Base-by-base conservation (phyloP, 208 protist species). In the Acanthamoeba sp. region DNA sequence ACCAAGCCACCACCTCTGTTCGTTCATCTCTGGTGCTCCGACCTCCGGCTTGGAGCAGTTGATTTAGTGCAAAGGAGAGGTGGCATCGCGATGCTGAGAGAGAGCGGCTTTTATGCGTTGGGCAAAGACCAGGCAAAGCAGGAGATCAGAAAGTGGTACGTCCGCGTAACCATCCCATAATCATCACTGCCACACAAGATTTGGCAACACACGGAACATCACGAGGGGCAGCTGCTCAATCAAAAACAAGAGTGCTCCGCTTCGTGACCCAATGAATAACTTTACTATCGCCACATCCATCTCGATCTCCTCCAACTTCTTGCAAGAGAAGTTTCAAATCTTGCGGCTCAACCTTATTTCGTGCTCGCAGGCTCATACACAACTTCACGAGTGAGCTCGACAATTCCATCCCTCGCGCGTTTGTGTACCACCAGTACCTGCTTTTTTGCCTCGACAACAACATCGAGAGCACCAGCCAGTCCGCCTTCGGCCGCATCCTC, bases 401-500 rank as follows among this genome's bases (percentile, higher is more conserved):
- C 20, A 20, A 5, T 5, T 36, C 78, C 1, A 20, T 87, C 7
- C 6, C 38, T 4, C 38, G 78, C 38, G 78, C 5, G 16, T 36
- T 42, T 4, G 78, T 87, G 16, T 87, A 38, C 45, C 12, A 24
- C 0, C 27, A 40, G 20, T 87, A 87, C 78, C 78, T 36, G 4
- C 29, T 12, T 7, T 87, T 27, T 32, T 87, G 78, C 48, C 0
- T 32, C 78, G 42, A 87, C 16, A 34, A 18, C 0, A 20, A 32
- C 14, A 32, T 59, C 38, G 78, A 87, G 18, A 59, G 78, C 27
- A 87, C 78, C n/a, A 87, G n/a, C 45, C 40, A 59, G 78, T 59
- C 78, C 5, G 78, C 78, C 48, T 87, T 87, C n/a, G 78, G 78
- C 20, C 38, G 78, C 27, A 32, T 87, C 29, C 38, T 87, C 29